Evolutionary conservation across 768 basidiomycete genomes (phyloP).

Genomic region (Tylopilus sp.): DNA sequence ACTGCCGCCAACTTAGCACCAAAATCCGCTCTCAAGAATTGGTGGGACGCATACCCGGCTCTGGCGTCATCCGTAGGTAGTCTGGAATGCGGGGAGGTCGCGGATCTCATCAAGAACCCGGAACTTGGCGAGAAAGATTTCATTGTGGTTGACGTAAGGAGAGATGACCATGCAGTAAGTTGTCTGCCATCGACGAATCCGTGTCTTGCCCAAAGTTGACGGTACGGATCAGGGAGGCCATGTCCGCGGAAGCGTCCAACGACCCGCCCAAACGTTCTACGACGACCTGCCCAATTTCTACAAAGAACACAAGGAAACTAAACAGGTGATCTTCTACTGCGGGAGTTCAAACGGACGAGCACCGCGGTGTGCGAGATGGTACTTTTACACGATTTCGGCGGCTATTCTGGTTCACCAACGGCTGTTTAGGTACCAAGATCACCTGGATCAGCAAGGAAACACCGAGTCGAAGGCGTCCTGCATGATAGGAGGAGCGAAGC

Average conservation of each 20-base stretch:
- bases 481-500: constrained; percentile 42
- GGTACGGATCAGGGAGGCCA: constrained; percentile 44
- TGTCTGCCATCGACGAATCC: background rate
- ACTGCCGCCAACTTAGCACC: background rate
- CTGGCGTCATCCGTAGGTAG: constrained; percentile 27
- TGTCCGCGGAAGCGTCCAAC: constrained; percentile 48
- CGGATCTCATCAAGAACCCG: constrained; percentile 23
- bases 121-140: constrained; percentile 22
- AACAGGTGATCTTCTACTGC: constrained; percentile 53
- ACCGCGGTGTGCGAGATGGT: constrained; percentile 57
- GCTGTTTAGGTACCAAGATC: constrained; percentile 46
- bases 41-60: constrained; percentile 55
- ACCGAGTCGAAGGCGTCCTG: constrained; percentile 38
- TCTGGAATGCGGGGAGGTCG: constrained; percentile 38
- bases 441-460: constrained; percentile 32
- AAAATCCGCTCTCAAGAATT: constrained; percentile 33
- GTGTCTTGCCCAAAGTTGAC: background rate
- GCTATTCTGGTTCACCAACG: background rate
- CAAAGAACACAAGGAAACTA: constrained; percentile 36
- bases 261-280: constrained; percentile 49
- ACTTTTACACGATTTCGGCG: constrained; percentile 2
- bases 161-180: constrained; percentile 44
- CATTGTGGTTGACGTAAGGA: constrained; percentile 49
- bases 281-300: constrained; percentile 41
- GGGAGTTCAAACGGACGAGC: constrained; percentile 48